Conservation (phyloP, 2,329 filamentous ascomycete genomes). For the Fusarium albidum region DNA sequence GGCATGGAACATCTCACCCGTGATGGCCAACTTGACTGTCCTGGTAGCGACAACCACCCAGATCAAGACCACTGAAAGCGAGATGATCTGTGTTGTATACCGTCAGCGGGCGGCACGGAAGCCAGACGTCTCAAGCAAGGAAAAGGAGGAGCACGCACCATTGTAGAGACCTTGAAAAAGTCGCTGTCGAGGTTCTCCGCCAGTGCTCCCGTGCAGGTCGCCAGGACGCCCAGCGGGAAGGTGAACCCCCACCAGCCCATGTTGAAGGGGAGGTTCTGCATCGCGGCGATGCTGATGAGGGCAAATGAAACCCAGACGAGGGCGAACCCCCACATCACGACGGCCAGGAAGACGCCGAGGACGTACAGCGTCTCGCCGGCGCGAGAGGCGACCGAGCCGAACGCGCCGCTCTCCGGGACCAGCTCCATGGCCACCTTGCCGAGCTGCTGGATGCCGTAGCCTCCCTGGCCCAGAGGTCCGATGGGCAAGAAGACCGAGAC, state of each 20-base stretch:
- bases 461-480: constrained; percentile 72
- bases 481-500: constrained; percentile 74
- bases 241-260: constrained; percentile 60
- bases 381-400: constrained; percentile 53
- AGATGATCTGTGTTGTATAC: constrained; percentile 49
- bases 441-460: constrained; percentile 63
- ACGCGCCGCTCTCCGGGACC: constrained; percentile 50
- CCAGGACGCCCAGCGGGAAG: constrained; percentile 56
- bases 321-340: constrained; percentile 56
- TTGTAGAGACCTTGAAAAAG: constrained; percentile 53
- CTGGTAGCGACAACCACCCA: constrained; percentile 52
- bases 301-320: constrained; percentile 55
- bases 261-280: constrained; percentile 53
- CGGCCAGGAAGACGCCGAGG: constrained; percentile 57
- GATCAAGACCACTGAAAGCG: constrained; percentile 50
- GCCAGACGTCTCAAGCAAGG: too few relatives aligned
- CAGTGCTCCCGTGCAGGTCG: constrained; percentile 50
- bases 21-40: constrained; percentile 48
- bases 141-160: constrained; percentile 35
- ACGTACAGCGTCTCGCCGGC: constrained; percentile 62
- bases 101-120: too few relatives aligned
- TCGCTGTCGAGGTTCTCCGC: constrained; percentile 51
- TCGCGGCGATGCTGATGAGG: constrained; percentile 50
- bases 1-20: constrained; percentile 55
- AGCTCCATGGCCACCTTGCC: constrained; percentile 56